A percentile compares a stretch with the other conserved stretches of the same genome.
Evolutionary conservation across 805 yeast genomes (phyloP).

Genomic region (Yamadazyma ubonensis): DNA sequence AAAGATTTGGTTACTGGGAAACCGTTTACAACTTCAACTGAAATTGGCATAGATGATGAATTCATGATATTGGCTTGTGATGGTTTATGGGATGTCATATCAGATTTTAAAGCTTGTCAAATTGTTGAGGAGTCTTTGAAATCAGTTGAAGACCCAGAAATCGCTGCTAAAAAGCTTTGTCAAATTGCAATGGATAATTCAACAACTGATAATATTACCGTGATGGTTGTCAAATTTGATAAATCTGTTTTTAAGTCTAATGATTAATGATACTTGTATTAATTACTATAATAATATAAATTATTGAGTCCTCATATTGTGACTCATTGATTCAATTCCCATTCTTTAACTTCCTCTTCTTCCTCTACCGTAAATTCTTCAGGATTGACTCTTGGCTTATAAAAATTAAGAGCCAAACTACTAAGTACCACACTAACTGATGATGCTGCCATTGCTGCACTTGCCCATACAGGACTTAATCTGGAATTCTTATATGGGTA

Average conservation of each 20-base stretch:
- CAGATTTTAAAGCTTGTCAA: conserved; percentile 81
- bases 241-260: conserved; percentile 35
- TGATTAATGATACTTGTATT: conserved; percentile 10
- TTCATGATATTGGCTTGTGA: conserved; percentile 91
- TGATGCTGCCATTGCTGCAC: conserved; percentile 64
- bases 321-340: conserved; percentile 1
- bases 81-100: conserved; percentile 94
- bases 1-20: conserved; percentile 84
- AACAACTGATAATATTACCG: conserved; percentile 90
- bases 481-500: conserved; percentile 56
- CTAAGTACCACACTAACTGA: conserved; percentile 58
- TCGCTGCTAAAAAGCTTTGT: conserved; percentile 67
- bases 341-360: background rate
- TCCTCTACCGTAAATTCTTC: background rate
- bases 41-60: conserved; percentile 63
- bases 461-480: conserved; percentile 63
- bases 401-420: conserved; percentile 51
- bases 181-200: conserved; percentile 71
- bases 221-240: conserved; percentile 75
- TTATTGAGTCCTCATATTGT: background rate
- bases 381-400: conserved; percentile 31
- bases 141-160: conserved; percentile 49
- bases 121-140: conserved; percentile 51
- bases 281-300: conserved; percentile 1
- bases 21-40: conserved; percentile 90